Evolutionary conservation across 352 stramenopile genomes (phyloP).

Genomic region (Pythium biforme): DNA sequence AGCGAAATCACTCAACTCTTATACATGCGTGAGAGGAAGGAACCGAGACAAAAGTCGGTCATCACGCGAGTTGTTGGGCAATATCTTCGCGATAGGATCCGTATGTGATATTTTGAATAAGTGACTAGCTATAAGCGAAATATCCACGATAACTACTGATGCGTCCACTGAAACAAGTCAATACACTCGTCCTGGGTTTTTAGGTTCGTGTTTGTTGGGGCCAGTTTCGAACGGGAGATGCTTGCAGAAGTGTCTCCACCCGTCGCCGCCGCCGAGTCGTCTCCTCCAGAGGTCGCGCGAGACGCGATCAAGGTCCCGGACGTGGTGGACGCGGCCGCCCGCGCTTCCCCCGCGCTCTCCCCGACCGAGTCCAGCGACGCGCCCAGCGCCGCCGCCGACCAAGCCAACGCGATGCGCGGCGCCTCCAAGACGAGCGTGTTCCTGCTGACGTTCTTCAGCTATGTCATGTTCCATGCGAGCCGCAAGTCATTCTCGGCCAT

Average conservation of each 20-base stretch:
- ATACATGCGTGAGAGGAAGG: no score
- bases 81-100: no score
- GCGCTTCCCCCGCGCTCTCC: neutral
- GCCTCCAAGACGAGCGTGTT: conserved; percentile 66
- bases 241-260: neutral
- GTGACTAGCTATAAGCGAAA: no score
- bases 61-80: no score
- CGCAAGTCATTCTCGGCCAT: conserved; percentile 83
- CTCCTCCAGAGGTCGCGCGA: neutral
- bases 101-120: no score
- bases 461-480: conserved; percentile 74
- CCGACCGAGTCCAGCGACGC: neutral
- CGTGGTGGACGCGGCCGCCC: conserved; percentile 1
- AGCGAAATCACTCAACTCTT: no score
- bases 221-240: neutral
- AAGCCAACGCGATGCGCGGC: conserved; percentile 15
- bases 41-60: no score
- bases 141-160: no score
- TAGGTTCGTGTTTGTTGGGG: neutral
- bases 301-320: neutral
- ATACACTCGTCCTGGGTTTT: neutral
- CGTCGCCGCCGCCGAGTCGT: neutral
- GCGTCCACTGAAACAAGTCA: neutral
- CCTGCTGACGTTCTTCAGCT: conserved; percentile 77
- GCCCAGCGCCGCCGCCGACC: neutral